Percentiles rank a stretch among this genome's conserved stretches.
Conservation (phyloP, 176 grass and related monocot species). For the Oryza glaberrima region DNA sequence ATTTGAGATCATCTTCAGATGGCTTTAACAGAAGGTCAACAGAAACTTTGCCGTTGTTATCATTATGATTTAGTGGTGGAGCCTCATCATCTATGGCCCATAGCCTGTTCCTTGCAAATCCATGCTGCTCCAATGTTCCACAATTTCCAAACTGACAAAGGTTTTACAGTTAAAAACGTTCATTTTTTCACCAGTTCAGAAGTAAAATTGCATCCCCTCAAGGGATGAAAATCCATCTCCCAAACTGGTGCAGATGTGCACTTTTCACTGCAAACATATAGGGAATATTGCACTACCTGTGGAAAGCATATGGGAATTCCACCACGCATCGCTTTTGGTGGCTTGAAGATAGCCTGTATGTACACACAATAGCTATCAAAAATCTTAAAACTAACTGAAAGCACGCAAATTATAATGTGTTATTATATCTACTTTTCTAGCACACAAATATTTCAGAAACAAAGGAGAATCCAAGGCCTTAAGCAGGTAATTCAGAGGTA, state of each 20-base stretch:
- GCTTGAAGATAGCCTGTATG: constrained; percentile 45
- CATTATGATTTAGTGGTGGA: constrained; percentile 41
- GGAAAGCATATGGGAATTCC: constrained; percentile 57
- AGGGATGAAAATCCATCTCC: too few species aligned
- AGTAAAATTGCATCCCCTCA: not conserved
- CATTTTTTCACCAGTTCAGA: not conserved
- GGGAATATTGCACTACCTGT: constrained; percentile 29
- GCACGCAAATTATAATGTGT: not conserved
- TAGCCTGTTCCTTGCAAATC: constrained; percentile 90
- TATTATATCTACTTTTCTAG: not conserved
- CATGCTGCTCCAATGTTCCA: constrained; percentile 79
- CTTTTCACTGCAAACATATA: not conserved
- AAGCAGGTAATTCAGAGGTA: not conserved
- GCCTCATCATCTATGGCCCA: constrained; percentile 72
- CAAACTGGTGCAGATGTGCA: not conserved
- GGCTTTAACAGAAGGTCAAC: constrained; percentile 86
- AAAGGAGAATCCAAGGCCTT: not conserved
- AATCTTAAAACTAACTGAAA: not conserved
- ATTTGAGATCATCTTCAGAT: constrained; percentile 86
- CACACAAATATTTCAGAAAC: not conserved
- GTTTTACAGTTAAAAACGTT: not conserved
- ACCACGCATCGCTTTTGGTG: constrained; percentile 30
- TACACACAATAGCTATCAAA: not conserved
- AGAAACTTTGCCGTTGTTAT: constrained; percentile 44
- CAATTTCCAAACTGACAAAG: constrained; percentile 59